Evolutionary conservation across 257 asterid species (phyloP).

Genomic region (Salvia hispanica): DNA sequence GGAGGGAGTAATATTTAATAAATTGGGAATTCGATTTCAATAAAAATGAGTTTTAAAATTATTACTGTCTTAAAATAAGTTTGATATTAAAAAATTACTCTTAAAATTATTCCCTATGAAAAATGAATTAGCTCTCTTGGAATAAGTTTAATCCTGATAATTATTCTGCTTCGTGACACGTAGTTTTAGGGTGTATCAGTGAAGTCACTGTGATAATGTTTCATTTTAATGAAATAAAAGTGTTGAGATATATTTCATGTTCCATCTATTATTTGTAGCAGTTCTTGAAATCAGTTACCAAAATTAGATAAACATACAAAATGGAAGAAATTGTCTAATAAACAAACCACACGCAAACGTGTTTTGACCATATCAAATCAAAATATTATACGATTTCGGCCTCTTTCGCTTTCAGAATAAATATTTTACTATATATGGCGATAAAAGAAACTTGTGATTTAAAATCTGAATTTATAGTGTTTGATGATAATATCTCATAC

Average conservation of each 20-base stretch:
- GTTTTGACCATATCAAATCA: conserved; percentile 10
- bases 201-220: not conserved
- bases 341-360: conserved; percentile 12
- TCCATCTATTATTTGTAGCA: no score
- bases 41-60: no score
- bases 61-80: no score
- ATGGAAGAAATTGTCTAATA: not conserved
- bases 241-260: not conserved
- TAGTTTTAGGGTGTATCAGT: not conserved
- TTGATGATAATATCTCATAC: no score
- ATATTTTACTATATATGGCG: not conserved
- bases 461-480: no score
- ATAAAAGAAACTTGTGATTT: no score
- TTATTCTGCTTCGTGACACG: not conserved
- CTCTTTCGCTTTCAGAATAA: conserved; percentile 9
- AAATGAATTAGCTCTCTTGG: no score
- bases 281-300: not conserved
- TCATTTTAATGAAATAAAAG: not conserved
- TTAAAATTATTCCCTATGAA: no score
- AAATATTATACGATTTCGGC: conserved; percentile 1
- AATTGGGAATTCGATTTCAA: no score
- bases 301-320: not conserved
- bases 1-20: no score
- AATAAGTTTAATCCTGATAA: not conserved
- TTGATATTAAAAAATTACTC: no score